Conservation (phyloP, 495 filamentous ascomycete genomes). For the Aspergillus taichungensis region DNA sequence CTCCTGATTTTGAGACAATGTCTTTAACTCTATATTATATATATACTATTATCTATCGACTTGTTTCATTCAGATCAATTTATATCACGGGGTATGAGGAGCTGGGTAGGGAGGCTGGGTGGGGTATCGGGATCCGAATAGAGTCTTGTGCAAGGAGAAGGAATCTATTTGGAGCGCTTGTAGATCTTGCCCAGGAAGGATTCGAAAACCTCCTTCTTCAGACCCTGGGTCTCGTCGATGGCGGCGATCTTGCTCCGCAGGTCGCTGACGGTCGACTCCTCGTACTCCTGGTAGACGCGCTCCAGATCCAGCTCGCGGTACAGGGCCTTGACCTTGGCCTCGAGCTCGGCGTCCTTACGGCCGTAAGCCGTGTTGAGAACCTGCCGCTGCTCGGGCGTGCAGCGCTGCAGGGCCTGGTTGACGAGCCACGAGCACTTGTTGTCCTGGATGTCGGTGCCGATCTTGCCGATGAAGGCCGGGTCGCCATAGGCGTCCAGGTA, state of each 20-base stretch:
- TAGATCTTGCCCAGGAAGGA: slow-evolving; percentile 92
- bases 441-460: slow-evolving; percentile 96
- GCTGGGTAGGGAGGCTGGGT: background rate
- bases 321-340: slow-evolving; percentile 77
- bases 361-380: slow-evolving; percentile 80
- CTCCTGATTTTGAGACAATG: too few species aligned
- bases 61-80: slow-evolving; percentile 1
- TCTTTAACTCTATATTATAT: background rate
- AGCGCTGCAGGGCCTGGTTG: slow-evolving; percentile 79
- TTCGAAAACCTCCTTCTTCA: slow-evolving; percentile 87
- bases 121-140: slow-evolving; percentile 14
- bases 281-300: slow-evolving; percentile 73
- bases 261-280: slow-evolving; percentile 71
- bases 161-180: slow-evolving; percentile 75
- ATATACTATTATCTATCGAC: background rate
- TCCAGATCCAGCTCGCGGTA: slow-evolving; percentile 79
- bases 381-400: slow-evolving; percentile 71
- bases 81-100: background rate
- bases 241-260: slow-evolving; percentile 64
- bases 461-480: slow-evolving; percentile 93
- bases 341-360: slow-evolving; percentile 69
- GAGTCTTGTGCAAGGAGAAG: background rate
- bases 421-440: slow-evolving; percentile 99
- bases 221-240: slow-evolving; percentile 73
- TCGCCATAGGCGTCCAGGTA: slow-evolving; percentile 96